Percentiles rank a stretch among this genome's conserved stretches.
These are phyloP conservation scores for Trichoderma aggressivum DNA, from an alignment of 2,329 filamentous ascomycete species.

Conservation along the genomic window DNA sequence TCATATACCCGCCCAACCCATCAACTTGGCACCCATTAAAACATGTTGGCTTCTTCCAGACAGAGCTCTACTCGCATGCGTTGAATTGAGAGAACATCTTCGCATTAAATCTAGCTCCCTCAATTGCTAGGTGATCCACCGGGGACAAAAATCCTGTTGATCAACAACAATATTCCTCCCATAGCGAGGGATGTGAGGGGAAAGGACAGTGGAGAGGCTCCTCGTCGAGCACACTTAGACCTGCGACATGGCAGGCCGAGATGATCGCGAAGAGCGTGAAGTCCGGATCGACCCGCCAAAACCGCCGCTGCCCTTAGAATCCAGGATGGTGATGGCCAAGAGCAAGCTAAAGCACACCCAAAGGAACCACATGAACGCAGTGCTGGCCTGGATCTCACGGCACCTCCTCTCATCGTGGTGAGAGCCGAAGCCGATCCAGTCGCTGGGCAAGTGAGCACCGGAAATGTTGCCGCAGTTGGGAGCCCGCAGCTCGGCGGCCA, in stretches of 20 bases:
- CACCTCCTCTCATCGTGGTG: slow-evolving; percentile 60
- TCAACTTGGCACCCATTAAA: not conserved
- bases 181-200: not conserved
- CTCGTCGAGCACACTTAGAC: slow-evolving; percentile 28
- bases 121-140: slow-evolving; percentile 2
- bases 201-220: too few species aligned
- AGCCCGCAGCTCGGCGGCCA: slow-evolving; percentile 65
- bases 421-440: slow-evolving; percentile 63
- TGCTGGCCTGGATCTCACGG: slow-evolving; percentile 69
- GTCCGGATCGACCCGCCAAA: slow-evolving; percentile 25
- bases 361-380: slow-evolving; percentile 77
- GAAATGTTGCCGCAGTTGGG: slow-evolving; percentile 62
- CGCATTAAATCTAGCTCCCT: not conserved
- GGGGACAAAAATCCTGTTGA: not conserved
- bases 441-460: slow-evolving; percentile 32
- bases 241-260: slow-evolving; percentile 54
- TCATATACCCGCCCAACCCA: slow-evolving; percentile 10
- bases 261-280: slow-evolving; percentile 29
- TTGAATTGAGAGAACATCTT: not conserved
- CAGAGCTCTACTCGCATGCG: not conserved
- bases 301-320: slow-evolving; percentile 44
- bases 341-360: slow-evolving; percentile 59
- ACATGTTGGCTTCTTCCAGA: not conserved
- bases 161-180: not conserved
- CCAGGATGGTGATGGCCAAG: slow-evolving; percentile 53